Conservation (phyloP, 345 rosid genomes). For the Hibiscus tridactylites region DNA sequence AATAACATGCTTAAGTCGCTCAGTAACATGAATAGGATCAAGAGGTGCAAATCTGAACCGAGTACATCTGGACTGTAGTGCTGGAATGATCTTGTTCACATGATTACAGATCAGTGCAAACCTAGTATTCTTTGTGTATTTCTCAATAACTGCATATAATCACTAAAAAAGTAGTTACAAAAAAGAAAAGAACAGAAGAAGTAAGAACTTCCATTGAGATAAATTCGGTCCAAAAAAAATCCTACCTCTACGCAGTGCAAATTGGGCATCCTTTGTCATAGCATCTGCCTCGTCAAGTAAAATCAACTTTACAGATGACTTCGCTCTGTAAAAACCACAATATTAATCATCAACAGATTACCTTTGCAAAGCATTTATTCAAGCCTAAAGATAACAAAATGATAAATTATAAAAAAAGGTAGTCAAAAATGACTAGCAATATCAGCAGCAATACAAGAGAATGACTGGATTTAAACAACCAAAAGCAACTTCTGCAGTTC, state of each 20-base stretch:
- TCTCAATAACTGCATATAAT: slow-evolving; percentile 68
- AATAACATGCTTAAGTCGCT: slow-evolving; percentile 79
- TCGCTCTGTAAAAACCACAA: slow-evolving; percentile 37
- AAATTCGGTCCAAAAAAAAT: neutral
- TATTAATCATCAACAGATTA: neutral
- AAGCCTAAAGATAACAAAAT: neutral
- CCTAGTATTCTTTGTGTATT: slow-evolving; percentile 88
- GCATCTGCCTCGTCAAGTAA: slow-evolving; percentile 96
- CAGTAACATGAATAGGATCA: slow-evolving; percentile 56
- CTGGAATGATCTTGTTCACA: slow-evolving; percentile 96
- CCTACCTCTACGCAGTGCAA: slow-evolving; percentile 93
- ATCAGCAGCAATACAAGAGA: neutral
- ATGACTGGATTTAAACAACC: neutral
- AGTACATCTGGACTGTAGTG: slow-evolving; percentile 93
- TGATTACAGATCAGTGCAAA: slow-evolving; percentile 93
- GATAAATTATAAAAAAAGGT: neutral
- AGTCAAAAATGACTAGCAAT: neutral
- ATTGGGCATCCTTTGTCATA: slow-evolving; percentile 98
- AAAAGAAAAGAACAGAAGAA: neutral
- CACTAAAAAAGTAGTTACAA: slow-evolving; percentile 9
- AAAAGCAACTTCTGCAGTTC: neutral
- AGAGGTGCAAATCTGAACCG: slow-evolving; percentile 96
- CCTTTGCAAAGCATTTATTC: neutral
- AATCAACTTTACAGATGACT: slow-evolving; percentile 77
- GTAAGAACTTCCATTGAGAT: neutral